Base-by-base conservation (phyloP, 257 asterid species). In the Jacaranda copaia region DNA sequence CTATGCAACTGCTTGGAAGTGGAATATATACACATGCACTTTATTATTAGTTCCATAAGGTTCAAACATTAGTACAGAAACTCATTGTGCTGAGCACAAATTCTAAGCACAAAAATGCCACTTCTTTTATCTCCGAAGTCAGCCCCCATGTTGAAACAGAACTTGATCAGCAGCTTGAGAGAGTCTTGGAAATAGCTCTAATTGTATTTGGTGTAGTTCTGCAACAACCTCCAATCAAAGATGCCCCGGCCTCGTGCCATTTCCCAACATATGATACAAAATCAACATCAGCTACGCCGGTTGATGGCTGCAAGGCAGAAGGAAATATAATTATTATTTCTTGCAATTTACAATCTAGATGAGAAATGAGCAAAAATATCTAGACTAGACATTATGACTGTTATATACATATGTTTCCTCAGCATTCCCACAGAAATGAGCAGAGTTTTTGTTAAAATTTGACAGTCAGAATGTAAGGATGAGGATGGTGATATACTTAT, bases 221-320 rank as follows among this genome's bases (percentile, higher is more conserved):
- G 84, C 98, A 92, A 51, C 97, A 94, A 43, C 98, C 98, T 80
- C 98, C 97, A 1, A 92, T 39, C 0, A 94, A 86, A 32, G 91
- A 89, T 9, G 96, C 98, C 66, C 98, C 97, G 0, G 92, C 91
- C 4, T 92, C 94, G 3, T 80, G 77, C 98, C 98, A 94, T 77
- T 90, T 90, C 79, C 83, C 88, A 13, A 92, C 96, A 5, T 88
- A 88, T 8, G 97, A 83, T 63, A 90, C 94, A 6, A 92, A 90
- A 81, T 90, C 96, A 2, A 73, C 93, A 5, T 87, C 89, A 1
- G 73, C 72, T 4, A 76, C 82, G 0, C 93, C 98, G 8, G 55
- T 81, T 0, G 93, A 81, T 39, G 80, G 80, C 97, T 93, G 78
- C 84, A 79, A 69, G 18, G 76, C 0, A 72, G 25, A 53, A 14